phyloP scores from a whole-genome alignment of 2,329 filamentous ascomycete genomes.

The Trichothecium roseum region DNA sequence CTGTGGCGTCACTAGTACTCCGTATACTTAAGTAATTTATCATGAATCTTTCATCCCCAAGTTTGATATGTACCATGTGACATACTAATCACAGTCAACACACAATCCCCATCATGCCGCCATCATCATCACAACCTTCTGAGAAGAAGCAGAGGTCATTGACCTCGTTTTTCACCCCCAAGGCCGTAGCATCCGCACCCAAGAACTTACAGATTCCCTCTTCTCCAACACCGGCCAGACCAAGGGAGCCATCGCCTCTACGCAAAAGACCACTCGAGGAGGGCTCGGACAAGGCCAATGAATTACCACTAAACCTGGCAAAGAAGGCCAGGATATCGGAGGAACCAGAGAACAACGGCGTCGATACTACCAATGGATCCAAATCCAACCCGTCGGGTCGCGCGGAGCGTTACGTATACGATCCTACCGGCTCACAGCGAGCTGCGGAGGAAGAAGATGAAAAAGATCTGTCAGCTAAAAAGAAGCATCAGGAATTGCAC shows the following conservation, averaged over 20 bases:
- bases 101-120: slow-evolving; percentile 17
- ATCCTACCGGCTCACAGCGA: slow-evolving; percentile 28
- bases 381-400: slow-evolving; percentile 24
- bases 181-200: slow-evolving; percentile 31
- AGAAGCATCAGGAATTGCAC: slow-evolving; percentile 63
- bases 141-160: slow-evolving; percentile 70
- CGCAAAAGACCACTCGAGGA: slow-evolving; percentile 43
- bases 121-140: slow-evolving; percentile 23
- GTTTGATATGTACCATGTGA: too few relatives aligned
- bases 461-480: slow-evolving; percentile 38
- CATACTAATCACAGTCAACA: neutral
- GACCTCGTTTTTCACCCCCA: slow-evolving; percentile 73
- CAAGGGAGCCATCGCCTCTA: slow-evolving; percentile 14
- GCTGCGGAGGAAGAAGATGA: slow-evolving; percentile 31
- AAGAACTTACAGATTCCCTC: slow-evolving; percentile 17
- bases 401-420: slow-evolving; percentile 43
- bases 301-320: slow-evolving; percentile 20
- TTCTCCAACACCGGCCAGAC: slow-evolving; percentile 15
- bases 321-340: slow-evolving; percentile 39
- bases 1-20: neutral
- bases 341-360: slow-evolving; percentile 4
- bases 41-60: neutral
- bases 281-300: slow-evolving; percentile 32
- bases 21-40: neutral
- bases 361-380: too few relatives aligned